Evolutionary conservation across 306 rosid species (phyloP).

Genomic region (Vachellia pachyceras): DNA sequence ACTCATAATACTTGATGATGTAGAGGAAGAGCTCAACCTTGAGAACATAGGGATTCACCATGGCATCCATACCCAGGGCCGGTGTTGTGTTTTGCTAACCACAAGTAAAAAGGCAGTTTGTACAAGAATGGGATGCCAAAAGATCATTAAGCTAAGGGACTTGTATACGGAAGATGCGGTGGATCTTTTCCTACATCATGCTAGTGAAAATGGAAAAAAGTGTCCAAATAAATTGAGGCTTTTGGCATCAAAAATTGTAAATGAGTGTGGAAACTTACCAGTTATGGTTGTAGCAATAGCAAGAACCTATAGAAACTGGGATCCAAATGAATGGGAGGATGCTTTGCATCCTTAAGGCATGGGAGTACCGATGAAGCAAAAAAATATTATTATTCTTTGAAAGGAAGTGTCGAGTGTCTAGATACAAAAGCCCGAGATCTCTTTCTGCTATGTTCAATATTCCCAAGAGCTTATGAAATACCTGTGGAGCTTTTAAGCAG

Average conservation of each 20-base stretch:
- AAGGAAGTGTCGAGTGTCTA: constrained; percentile 14
- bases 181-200: background rate
- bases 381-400: constrained; percentile 8
- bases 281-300: background rate
- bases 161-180: constrained; percentile 1
- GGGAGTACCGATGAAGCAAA: background rate
- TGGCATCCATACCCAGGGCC: background rate
- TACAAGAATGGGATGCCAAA: background rate
- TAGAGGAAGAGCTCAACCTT: background rate
- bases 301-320: background rate
- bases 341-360: background rate
- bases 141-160: background rate
- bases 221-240: background rate
- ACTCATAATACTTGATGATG: constrained; percentile 42
- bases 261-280: constrained; percentile 2
- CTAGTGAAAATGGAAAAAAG: background rate
- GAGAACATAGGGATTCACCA: constrained; percentile 32
- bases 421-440: background rate
- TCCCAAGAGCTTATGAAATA: background rate
- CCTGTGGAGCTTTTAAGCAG: background rate
- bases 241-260: background rate
- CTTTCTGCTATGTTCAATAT: background rate
- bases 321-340: background rate
- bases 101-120: background rate
- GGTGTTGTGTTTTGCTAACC: constrained; percentile 14